Evolutionary conservation across 441 rosid species (phyloP).

Genomic region (Melastoma candidum): DNA sequence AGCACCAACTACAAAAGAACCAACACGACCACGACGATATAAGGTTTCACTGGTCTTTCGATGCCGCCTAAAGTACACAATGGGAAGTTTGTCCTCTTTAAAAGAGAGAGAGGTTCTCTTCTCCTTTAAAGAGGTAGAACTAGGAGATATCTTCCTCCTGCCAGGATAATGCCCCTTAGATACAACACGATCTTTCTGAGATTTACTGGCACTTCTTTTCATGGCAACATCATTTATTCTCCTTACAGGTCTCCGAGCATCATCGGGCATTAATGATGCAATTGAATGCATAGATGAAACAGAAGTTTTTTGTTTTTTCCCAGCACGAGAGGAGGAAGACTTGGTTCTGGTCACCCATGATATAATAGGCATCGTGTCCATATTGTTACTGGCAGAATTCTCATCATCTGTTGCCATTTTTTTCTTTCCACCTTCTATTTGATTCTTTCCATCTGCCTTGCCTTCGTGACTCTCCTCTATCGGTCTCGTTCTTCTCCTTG

Average conservation of each 20-base stretch:
- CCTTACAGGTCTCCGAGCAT: slow-evolving; percentile 20
- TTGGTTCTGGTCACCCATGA: slow-evolving; percentile 84
- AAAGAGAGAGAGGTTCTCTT: slow-evolving; percentile 23
- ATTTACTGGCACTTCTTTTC: slow-evolving; percentile 22
- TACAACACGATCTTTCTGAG: slow-evolving; percentile 22
- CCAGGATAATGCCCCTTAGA: slow-evolving; percentile 23
- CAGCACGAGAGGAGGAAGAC: slow-evolving; percentile 39
- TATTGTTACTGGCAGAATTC: slow-evolving; percentile 33
- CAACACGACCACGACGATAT: slow-evolving; percentile 15
- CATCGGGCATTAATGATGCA: slow-evolving; percentile 17
- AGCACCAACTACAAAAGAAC: slow-evolving; percentile 15
- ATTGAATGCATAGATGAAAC: slow-evolving; percentile 11
- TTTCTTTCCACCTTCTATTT: slow-evolving; percentile 33
- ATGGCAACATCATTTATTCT: slow-evolving; percentile 20
- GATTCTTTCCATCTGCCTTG: slow-evolving; percentile 27
- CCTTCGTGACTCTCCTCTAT: slow-evolving; percentile 23
- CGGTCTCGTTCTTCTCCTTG: slow-evolving; percentile 30
- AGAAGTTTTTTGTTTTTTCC: slow-evolving; percentile 41
- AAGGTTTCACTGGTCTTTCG: slow-evolving; percentile 28
- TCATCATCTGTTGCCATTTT: slow-evolving; percentile 38
- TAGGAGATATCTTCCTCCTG: slow-evolving; percentile 14
- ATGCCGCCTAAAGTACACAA: slow-evolving; percentile 78
- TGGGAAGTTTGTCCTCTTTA: slow-evolving; percentile 38
- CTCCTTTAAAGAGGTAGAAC: slow-evolving; percentile 15
- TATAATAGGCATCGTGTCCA: slow-evolving; percentile 92